Evolutionary conservation across 2,329 filamentous ascomycete species (phyloP), one percentile per base, ranked within the genome.

Genomic region (Domatiomyces globalis): DNA sequence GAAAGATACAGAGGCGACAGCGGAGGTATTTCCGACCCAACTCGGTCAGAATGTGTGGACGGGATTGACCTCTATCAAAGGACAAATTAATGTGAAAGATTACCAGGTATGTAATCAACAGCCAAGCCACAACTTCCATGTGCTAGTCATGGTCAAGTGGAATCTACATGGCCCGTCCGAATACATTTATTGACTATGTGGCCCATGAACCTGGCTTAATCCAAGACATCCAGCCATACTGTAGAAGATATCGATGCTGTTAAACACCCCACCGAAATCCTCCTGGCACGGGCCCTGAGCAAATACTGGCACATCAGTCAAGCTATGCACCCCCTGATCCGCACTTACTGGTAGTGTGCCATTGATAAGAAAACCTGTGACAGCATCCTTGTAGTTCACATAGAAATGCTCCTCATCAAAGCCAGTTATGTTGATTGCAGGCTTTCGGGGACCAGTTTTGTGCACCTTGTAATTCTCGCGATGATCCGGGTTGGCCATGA

Each of bases 241-340:
- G 53, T 66, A 64, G 56, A 62, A 63, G 46, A 68, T 51, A 36
- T 67, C 66, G 9, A 67, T 65, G 53, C 66, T 68, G 53, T 64
- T 67, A 51, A 65, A 68, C 4, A 67, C 65, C 43, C 67, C 67
- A 4, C 81, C 78, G 63, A 92, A 92, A 12, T 76, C 69, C 61
- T 86, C 81, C 66, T 87, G 82, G 69, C 86, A 90, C 5, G 86
- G 86, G 0, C 86, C 86, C 71, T 78, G 76, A 1, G 85, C 83
- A 61, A 85, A 90, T 18, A 92, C 82, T 1, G 84, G 81, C 29
- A 88, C 84, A 60, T 88, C 84, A 1, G 84, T 88, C 56, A 88
- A 71, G 20, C 80, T 85, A 71, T 88, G 84, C 17, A 87, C 84
- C 48, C 84, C 87, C 69, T 84, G 77, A 43, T 73, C 64, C 60